These are phyloP conservation scores for Candida awuae DNA, from an alignment of 805 yeast species.

Conservation along the genomic window DNA sequence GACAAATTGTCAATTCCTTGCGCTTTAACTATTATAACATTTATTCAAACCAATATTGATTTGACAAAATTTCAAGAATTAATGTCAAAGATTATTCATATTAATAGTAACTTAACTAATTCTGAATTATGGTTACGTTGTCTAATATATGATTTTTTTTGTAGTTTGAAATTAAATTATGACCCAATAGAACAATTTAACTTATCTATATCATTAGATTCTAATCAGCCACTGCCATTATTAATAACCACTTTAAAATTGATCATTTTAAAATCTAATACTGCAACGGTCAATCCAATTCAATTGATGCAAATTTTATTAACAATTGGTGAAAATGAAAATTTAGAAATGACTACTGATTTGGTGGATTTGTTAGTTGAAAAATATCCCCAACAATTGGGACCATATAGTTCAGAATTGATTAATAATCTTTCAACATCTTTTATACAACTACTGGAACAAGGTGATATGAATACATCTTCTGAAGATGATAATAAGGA, in stretches of 20 bases:
- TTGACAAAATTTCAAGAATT: not conserved
- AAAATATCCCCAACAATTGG: conserved; percentile 72
- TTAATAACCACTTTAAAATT: conserved; percentile 10
- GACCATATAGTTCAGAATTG: conserved; percentile 80
- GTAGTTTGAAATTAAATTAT: conserved; percentile 2
- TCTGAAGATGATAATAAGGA: conserved; percentile 47
- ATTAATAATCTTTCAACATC: conserved; percentile 60
- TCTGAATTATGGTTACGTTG: conserved; percentile 11
- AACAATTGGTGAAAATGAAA: conserved; percentile 62
- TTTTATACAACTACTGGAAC: conserved; percentile 51
- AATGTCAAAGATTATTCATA: not conserved
- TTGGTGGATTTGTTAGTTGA: conserved; percentile 94
- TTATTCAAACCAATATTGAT: conserved; percentile 6
- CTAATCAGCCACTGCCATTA: conserved; percentile 35
- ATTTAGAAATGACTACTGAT: conserved; percentile 73
- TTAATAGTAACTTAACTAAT: not conserved
- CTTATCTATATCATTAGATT: conserved; percentile 2
- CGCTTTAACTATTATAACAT: conserved; percentile 8
- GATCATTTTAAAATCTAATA: conserved; percentile 4
- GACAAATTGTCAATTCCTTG: conserved; percentile 5
- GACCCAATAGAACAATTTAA: conserved; percentile 1
- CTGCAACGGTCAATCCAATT: conserved; percentile 7
- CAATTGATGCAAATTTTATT: conserved; percentile 66
- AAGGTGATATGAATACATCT: conserved; percentile 21
- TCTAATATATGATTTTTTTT: conserved; percentile 10